These are phyloP conservation scores for Pichia sorboxylosa DNA, from an alignment of 1,139 yeast species.

Conservation along the genomic window DNA sequence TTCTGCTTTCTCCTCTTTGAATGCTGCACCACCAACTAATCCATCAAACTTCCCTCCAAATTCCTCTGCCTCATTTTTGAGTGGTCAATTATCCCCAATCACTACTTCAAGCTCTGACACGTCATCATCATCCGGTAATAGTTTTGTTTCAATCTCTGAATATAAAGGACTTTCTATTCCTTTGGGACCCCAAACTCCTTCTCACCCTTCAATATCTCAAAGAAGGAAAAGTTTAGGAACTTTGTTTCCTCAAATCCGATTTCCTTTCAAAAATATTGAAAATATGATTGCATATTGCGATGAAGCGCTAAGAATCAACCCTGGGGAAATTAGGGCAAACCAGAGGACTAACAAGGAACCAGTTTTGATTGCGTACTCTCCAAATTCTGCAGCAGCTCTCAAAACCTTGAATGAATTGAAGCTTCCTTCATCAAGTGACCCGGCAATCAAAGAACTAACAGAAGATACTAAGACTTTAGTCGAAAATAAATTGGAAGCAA, in stretches of 20 bases:
- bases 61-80: constrained; percentile 3
- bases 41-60: constrained; percentile 8
- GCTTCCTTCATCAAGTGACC: constrained; percentile 48
- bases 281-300: constrained; percentile 59
- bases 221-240: constrained; percentile 18
- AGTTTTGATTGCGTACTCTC: constrained; percentile 40
- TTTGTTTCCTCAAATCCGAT: constrained; percentile 30
- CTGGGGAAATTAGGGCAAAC: constrained; percentile 30
- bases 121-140: constrained; percentile 8
- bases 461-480: constrained; percentile 59
- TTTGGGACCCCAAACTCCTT: constrained; percentile 6
- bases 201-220: not conserved
- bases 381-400: constrained; percentile 59
- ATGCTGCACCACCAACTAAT: constrained; percentile 3
- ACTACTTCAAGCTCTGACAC: constrained; percentile 6
- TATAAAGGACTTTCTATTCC: constrained; percentile 15
- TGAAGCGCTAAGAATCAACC: constrained; percentile 63
- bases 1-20: constrained; percentile 2
- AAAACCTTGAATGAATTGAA: constrained; percentile 42
- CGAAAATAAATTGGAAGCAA: constrained; percentile 57
- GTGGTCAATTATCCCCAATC: constrained; percentile 22
- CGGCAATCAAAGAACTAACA: constrained; percentile 50
- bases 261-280: constrained; percentile 61
- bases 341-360: constrained; percentile 13
- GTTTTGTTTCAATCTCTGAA: constrained; percentile 10